Percentiles rank a stretch among this genome's conserved stretches.
phyloP scores from a whole-genome alignment of 2,329 filamentous ascomycete genomes.

The Akanthomyces lecanii region DNA sequence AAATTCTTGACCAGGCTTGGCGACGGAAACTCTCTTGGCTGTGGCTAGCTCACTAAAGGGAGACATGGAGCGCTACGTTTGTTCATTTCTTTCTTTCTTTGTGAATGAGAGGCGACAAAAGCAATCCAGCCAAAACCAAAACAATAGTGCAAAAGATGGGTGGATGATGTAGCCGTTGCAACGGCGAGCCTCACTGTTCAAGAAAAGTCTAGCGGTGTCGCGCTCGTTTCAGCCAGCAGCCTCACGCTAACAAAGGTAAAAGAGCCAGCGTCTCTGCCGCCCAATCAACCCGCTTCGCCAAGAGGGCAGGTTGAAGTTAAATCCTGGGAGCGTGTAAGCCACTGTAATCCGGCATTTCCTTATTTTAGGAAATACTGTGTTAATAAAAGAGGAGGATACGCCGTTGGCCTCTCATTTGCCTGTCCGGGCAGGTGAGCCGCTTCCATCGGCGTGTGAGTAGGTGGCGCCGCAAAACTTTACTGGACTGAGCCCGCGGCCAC shows the following conservation, averaged over 20 bases:
- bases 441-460: neutral
- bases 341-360: neutral
- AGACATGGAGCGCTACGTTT: too few relatives aligned
- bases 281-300: neutral
- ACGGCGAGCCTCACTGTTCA: neutral
- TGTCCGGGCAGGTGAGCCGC: neutral
- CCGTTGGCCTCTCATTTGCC: neutral
- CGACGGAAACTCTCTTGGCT: neutral
- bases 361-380: too few relatives aligned
- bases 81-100: too few relatives aligned
- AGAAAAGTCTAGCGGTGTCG: neutral
- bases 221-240: slow-evolving; percentile 11
- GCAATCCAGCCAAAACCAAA: neutral
- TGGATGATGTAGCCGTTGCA: slow-evolving; percentile 1
- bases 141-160: neutral
- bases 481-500: too few relatives aligned
- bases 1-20: neutral
- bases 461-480: too few relatives aligned
- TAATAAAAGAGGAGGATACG: too few relatives aligned
- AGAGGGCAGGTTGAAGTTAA: neutral
- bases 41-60: neutral
- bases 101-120: neutral
- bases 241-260: slow-evolving; percentile 13
- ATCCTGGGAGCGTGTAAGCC: neutral
- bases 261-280: neutral